These are phyloP conservation scores for Zopfia rhizophila DNA, from an alignment of 2,329 filamentous ascomycete genomes.

Conservation along the genomic window DNA sequence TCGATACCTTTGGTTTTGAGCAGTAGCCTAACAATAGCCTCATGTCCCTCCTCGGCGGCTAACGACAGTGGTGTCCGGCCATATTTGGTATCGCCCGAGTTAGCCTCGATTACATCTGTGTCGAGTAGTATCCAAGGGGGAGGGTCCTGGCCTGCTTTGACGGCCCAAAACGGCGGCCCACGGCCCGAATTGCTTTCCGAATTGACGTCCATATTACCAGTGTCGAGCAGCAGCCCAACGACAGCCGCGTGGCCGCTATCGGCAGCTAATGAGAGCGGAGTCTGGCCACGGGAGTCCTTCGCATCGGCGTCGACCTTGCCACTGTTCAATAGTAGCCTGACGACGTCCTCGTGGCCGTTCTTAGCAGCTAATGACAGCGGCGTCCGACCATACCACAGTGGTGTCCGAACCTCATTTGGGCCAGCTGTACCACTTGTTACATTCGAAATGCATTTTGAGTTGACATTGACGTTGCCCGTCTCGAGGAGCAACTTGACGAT, in stretches of 20 bases:
- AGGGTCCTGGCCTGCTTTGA: slow-evolving; percentile 1
- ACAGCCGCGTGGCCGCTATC: background rate
- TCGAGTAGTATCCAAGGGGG: slow-evolving; percentile 7
- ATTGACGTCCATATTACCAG: slow-evolving; percentile 2
- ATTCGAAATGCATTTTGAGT: background rate
- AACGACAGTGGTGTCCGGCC: slow-evolving; percentile 8
- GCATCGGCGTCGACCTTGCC: slow-evolving; percentile 8
- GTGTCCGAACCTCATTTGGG: no score
- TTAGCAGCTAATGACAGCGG: slow-evolving; percentile 3
- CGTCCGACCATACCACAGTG: background rate
- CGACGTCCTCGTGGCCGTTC: slow-evolving; percentile 1
- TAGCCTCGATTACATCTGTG: slow-evolving; percentile 8
- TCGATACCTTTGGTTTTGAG: slow-evolving; percentile 5
- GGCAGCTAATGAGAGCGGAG: slow-evolving; percentile 1
- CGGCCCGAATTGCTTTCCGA: background rate
- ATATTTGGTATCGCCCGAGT: slow-evolving; percentile 1
- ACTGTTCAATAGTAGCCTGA: slow-evolving; percentile 5
- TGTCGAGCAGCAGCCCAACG: slow-evolving; percentile 3
- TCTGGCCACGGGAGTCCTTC: slow-evolving; percentile 6
- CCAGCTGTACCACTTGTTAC: no score
- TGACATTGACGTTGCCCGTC: background rate
- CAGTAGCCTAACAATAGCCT: slow-evolving; percentile 9
- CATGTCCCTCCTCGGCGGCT: slow-evolving; percentile 7
- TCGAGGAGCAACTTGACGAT: slow-evolving; percentile 12
- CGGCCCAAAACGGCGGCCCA: slow-evolving; percentile 1